A percentile compares a stretch with the other conserved stretches of the same genome.
Conservation (phyloP, 257 asterid species). For the Pogostemon cablin region DNA sequence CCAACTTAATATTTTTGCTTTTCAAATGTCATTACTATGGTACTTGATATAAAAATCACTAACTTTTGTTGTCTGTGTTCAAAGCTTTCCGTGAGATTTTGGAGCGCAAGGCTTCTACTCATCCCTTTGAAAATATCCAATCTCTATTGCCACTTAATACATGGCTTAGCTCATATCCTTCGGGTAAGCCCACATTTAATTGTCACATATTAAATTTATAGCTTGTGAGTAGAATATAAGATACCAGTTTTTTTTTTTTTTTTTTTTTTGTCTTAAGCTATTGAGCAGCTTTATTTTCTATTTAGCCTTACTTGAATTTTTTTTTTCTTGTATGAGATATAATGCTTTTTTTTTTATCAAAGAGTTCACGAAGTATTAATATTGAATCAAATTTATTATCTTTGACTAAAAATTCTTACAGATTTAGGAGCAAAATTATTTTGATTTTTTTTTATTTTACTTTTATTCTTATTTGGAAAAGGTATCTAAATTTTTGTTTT, state of each 20-base stretch:
- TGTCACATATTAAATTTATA: slow-evolving; percentile 5
- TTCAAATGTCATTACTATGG: slow-evolving; percentile 6
- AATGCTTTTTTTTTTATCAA: slow-evolving; percentile 15
- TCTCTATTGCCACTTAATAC: slow-evolving; percentile 79
- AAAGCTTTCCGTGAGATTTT: slow-evolving; percentile 88
- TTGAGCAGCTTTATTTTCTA: not conserved
- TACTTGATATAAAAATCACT: slow-evolving; percentile 8
- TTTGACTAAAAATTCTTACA: not conserved
- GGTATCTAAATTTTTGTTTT: not conserved
- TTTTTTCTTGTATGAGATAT: not conserved
- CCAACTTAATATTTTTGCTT: slow-evolving; percentile 9
- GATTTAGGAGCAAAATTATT: not conserved
- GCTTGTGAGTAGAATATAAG: slow-evolving; percentile 20
- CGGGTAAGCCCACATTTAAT: slow-evolving; percentile 57
- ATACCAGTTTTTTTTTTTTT: not conserved
- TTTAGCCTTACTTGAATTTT: not conserved
- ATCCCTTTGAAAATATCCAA: slow-evolving; percentile 92
- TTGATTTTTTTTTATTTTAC: slow-evolving; percentile 2
- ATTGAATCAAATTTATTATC: not conserved
- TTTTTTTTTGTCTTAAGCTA: not conserved
- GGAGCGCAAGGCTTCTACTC: slow-evolving; percentile 92
- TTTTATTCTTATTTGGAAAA: too few species aligned
- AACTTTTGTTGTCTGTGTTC: slow-evolving; percentile 29
- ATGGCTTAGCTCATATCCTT: slow-evolving; percentile 88
- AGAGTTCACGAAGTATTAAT: slow-evolving; percentile 20